phyloP scores from a whole-genome alignment of 495 filamentous ascomycete species.

The Cladorrhinum samala region DNA sequence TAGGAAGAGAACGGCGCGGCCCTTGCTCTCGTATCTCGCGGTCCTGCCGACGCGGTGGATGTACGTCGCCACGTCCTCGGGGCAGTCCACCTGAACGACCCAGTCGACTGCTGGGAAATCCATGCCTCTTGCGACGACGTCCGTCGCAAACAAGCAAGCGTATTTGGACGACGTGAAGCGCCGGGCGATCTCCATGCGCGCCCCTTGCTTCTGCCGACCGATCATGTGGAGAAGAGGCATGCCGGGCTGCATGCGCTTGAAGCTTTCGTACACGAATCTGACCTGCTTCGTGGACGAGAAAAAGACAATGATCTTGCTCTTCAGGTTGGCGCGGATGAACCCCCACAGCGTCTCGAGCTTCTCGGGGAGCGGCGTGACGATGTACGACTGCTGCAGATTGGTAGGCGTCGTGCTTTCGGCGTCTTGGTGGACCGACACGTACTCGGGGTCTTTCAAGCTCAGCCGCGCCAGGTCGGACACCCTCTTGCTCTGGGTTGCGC shows the following conservation, averaged over 20 bases:
- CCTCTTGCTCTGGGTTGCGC: conserved; percentile 91
- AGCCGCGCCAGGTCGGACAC: conserved; percentile 87
- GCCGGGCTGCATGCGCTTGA: conserved; percentile 90
- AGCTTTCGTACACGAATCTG: conserved; percentile 86
- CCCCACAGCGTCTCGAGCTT: conserved; percentile 90
- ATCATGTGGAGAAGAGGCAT: conserved; percentile 93
- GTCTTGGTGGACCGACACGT: conserved; percentile 85
- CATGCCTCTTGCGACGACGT: conserved; percentile 86
- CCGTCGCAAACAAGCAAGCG: conserved; percentile 87
- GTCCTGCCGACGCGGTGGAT: conserved; percentile 96
- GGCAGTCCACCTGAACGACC: conserved; percentile 93
- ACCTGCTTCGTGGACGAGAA: conserved; percentile 94
- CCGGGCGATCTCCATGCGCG: conserved; percentile 76
- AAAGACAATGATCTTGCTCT: conserved; percentile 90
- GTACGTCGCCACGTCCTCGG: conserved; percentile 94
- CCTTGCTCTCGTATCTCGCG: conserved; percentile 83
- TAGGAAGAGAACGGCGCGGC: conserved; percentile 83
- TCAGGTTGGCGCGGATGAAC: conserved; percentile 83
- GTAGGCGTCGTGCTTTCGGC: conserved; percentile 75
- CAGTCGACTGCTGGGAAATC: conserved; percentile 97
- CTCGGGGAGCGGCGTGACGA: conserved; percentile 71
- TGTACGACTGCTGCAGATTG: conserved; percentile 84
- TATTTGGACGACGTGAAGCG: conserved; percentile 72
- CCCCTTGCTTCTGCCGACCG: conserved; percentile 86
- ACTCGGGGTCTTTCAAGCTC: conserved; percentile 85